Base-by-base conservation (phyloP, 2,329 filamentous ascomycete genomes). In the Thelonectria discophora region DNA sequence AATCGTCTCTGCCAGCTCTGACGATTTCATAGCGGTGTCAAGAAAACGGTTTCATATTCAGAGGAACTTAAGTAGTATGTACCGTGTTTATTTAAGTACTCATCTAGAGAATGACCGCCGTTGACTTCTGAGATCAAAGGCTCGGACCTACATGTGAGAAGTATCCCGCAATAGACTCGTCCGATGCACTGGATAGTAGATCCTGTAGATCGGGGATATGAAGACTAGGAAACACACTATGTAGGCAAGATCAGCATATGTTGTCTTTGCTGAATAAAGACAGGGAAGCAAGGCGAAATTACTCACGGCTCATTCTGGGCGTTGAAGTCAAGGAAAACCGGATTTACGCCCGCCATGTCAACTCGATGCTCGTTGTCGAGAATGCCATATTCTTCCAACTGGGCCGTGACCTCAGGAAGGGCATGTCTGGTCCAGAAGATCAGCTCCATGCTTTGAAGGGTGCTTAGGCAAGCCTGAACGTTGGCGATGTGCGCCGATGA, bases 361-460 rank as follows among this genome's bases (percentile, higher is more conserved):
- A 58, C 13, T 1, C 59, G 37, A 3, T 56, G 49, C 13, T 62
- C 59, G 10, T 27, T 49, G 18, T 40, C 58, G 1, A 62, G 17
- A 12, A 62, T 13, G 3, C 59, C 55, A n/a, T 42, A 58, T n/a
- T 62, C 59, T 24, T 56, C 48, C 42, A 62, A 24, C 13, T 62
- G 59, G 3, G 59, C 59, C 11, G 47, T 53, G 2, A 62, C 55
- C 43, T 58, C 54, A 13, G 55, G 59, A 4, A 62, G 55, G 2
- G 49, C 55, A 37, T 53, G 49, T 17, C 58, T 62, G 2, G 55
- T 58, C 59, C 59, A 62, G 15, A 62, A 62, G 18, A 58, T 56
- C 17, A 58, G 59, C 11, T 62, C 59, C 59, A 62, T 62, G n/a
- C 55, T 43, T 4, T 62, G 59, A 8, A 62, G 20, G 0, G 59